Evolutionary conservation across 805 yeast genomes (phyloP), one percentile per base, ranked within the genome.

Genomic region (Yarrowia deformans): DNA sequence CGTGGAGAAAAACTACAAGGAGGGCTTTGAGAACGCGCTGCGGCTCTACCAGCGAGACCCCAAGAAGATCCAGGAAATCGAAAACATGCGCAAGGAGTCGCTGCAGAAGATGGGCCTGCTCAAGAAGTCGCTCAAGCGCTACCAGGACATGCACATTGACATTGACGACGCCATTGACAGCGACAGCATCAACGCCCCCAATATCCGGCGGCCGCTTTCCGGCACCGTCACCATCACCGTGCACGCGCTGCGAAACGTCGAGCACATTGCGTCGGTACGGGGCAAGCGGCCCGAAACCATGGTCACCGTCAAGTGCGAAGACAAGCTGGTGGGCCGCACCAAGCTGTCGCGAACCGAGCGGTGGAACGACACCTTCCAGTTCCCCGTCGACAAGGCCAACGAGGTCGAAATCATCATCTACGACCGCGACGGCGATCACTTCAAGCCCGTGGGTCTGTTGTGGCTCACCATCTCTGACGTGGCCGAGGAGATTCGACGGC

Each of bases 41-140:
- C 90, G 88, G 73, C 85, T 95, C 68, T 95, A 95, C 77, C 98
- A 95, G 75, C 97, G 98, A 69, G 99, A 95, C 79, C 87, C 90
- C 72, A 86, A 90, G 67, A 87, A 90, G 70, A 88, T 90, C 71
- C 88, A 89, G 32, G 97, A 93, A 48, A 98, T 98, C 2, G 93
- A 91, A 76, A 91, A 90, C 69, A 97, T 97, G 54, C 85, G 89
- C 50, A 80, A 86, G 63, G 98, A 95, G 77, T 88, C 94, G 69
- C 91, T 89, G 72, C 91, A 91, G 75, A 88, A 95, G 74, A 90
- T 95, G 72, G 93, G 89, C 72, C 82, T 95, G 70, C 84, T 95
- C 79, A 90, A 88, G 71, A 91, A 90, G 76, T 86, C 97, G 0
- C 83, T 93, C 75, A 93, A 90, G 75, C 87, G 94, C 73, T 95